Evolutionary conservation across 192 early-diverging fungal species (phyloP).

Genomic region (Entomortierella beljakovae): DNA sequence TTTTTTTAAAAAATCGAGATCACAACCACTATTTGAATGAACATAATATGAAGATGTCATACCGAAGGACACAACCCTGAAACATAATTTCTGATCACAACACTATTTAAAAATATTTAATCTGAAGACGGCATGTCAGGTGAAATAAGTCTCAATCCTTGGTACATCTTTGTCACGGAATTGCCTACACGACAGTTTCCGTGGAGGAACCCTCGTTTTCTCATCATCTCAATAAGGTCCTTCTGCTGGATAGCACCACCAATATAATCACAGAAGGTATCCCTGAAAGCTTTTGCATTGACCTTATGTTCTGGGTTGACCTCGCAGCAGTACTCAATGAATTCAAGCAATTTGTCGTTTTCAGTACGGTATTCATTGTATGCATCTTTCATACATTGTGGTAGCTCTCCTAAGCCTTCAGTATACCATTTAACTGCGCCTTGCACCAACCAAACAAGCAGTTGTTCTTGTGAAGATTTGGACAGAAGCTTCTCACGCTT

Average conservation of each 20-base stretch:
- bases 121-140: too few relatives aligned
- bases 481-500: background rate
- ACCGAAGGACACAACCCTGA: too few relatives aligned
- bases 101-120: too few relatives aligned
- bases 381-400: background rate
- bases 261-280: background rate
- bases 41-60: too few relatives aligned
- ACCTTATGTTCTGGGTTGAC: background rate
- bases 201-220: background rate
- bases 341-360: background rate
- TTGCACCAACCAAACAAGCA: background rate
- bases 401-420: background rate
- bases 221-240: background rate
- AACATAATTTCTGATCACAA: too few relatives aligned
- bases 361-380: background rate
- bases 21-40: too few relatives aligned
- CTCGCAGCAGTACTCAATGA: slow-evolving; percentile 1
- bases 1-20: too few relatives aligned
- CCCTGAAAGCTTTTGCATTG: slow-evolving; percentile 1
- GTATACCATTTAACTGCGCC: background rate
- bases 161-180: too few relatives aligned
- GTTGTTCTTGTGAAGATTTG: background rate
- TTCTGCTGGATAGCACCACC: background rate
- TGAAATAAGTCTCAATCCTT: too few relatives aligned
- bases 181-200: too few relatives aligned